Evolutionary conservation across 2,329 filamentous ascomycete species (phyloP).

Genomic region (Cyphellophora attinorum): DNA sequence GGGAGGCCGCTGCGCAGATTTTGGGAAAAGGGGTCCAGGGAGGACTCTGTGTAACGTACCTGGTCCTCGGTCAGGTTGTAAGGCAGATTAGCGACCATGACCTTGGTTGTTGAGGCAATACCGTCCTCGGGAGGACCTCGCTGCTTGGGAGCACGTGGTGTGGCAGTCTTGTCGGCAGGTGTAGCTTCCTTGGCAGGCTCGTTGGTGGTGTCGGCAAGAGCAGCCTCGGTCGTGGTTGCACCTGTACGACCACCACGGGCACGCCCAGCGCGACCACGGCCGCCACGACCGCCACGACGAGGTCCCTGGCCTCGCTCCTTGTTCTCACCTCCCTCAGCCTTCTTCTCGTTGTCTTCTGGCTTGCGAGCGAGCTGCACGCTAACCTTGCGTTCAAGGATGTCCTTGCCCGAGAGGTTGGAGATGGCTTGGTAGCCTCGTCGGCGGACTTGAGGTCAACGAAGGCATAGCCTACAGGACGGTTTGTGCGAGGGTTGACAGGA

Average conservation of each 20-base stretch:
- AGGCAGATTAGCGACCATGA: constrained; percentile 99
- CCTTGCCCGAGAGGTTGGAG: constrained; percentile 88
- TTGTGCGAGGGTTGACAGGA: constrained; percentile 97
- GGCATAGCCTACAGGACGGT: constrained; percentile 95
- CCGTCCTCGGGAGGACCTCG: constrained; percentile 95
- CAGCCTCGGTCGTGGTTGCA: constrained; percentile 31
- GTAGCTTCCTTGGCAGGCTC: constrained; percentile 19
- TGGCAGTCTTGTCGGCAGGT: constrained; percentile 31
- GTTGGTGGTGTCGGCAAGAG: constrained; percentile 49
- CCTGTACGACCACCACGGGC: constrained; percentile 44
- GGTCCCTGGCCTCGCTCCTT: constrained; percentile 48
- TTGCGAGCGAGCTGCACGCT: constrained; percentile 98
- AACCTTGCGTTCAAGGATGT: constrained; percentile 97
- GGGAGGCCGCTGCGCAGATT: too few species aligned
- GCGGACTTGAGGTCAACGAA: constrained; percentile 97
- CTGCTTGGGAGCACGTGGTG: constrained; percentile 57
- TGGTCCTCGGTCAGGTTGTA: constrained; percentile 97
- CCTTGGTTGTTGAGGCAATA: constrained; percentile 98
- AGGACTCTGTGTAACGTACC: constrained; percentile 43
- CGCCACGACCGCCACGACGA: constrained; percentile 54
- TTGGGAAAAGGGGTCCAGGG: too few species aligned
- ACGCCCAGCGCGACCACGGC: constrained; percentile 60
- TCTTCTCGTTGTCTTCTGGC: constrained; percentile 76
- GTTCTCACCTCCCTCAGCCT: constrained; percentile 55
- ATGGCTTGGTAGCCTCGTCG: constrained; percentile 90